Percentiles rank a stretch among this genome's conserved stretches.
These are phyloP conservation scores for Penicillium steckii DNA, from an alignment of 495 filamentous ascomycete genomes.

Conservation along the genomic window DNA sequence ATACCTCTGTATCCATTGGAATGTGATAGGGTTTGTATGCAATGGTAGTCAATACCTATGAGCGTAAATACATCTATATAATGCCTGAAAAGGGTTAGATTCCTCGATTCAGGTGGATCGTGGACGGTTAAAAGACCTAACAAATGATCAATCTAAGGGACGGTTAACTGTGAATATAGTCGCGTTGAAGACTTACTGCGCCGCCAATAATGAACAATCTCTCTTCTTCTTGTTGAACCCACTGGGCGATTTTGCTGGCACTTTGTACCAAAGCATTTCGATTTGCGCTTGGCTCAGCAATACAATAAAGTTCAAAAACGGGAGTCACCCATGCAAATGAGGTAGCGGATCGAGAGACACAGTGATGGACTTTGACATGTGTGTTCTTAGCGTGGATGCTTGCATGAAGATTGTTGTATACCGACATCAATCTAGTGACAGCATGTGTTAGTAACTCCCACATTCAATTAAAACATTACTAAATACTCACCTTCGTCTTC, in stretches of 20 bases:
- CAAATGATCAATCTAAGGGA: not conserved
- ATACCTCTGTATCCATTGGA: not conserved
- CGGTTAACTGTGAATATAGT: not conserved
- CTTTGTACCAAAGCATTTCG: conserved; percentile 79
- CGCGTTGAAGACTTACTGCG: conserved; percentile 52
- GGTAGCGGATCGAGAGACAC: conserved; percentile 66
- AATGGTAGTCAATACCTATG: no score
- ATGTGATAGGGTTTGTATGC: no score
- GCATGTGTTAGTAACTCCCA: not conserved
- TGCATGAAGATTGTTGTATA: conserved; percentile 82
- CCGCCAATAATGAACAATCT: conserved; percentile 93
- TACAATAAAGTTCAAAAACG: conserved; percentile 88
- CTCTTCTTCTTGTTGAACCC: conserved; percentile 89
- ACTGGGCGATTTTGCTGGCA: conserved; percentile 82
- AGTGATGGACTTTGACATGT: conserved; percentile 82
- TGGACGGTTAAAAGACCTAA: conserved; percentile 27
- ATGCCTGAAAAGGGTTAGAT: not conserved
- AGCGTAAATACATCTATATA: not conserved
- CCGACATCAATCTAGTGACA: conserved; percentile 62
- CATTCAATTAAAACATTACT: not conserved
- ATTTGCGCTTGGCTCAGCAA: conserved; percentile 75
- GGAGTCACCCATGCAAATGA: conserved; percentile 89
- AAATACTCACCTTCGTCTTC: conserved; percentile 57
- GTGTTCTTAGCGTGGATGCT: conserved; percentile 79
- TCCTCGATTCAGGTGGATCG: not conserved